Evolutionary conservation across 306 rosid genomes (phyloP).

Genomic region (Vigna unguiculata): DNA sequence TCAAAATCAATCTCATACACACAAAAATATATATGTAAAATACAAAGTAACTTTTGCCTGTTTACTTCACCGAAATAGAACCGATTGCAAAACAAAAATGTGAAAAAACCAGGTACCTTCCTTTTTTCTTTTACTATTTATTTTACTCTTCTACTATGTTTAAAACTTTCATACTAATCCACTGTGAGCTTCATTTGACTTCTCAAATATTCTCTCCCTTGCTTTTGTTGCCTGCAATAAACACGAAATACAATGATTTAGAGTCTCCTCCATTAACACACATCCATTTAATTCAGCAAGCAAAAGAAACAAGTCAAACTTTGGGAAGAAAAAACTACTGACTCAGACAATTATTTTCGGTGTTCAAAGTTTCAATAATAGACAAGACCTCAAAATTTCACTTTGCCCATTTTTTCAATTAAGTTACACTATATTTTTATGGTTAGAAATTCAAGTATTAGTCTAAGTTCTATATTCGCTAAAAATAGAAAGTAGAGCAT

Average conservation of each 20-base stretch:
- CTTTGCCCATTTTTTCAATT: no score
- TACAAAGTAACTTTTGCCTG: no score
- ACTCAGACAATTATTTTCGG: not conserved
- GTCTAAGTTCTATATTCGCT: no score
- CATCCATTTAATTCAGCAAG: no score
- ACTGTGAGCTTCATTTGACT: slow-evolving; percentile 15
- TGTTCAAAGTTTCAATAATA: no score
- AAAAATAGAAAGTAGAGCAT: no score
- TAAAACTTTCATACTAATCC: not conserved
- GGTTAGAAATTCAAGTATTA: no score
- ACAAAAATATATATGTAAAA: no score
- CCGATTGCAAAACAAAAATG: slow-evolving; percentile 7
- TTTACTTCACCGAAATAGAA: not conserved
- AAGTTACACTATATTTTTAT: no score
- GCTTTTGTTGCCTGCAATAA: slow-evolving; percentile 47
- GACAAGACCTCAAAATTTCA: no score
- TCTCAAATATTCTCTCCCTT: slow-evolving; percentile 44
- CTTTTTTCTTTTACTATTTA: not conserved
- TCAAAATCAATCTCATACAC: no score
- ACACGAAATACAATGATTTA: slow-evolving; percentile 9
- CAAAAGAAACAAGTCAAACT: not conserved
- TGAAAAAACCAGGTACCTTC: not conserved
- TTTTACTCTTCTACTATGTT: not conserved
- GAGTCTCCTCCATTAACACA: no score
- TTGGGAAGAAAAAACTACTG: not conserved